Base-by-base conservation (phyloP, 129 eudicot genomes). In the Silybum marianum region DNA sequence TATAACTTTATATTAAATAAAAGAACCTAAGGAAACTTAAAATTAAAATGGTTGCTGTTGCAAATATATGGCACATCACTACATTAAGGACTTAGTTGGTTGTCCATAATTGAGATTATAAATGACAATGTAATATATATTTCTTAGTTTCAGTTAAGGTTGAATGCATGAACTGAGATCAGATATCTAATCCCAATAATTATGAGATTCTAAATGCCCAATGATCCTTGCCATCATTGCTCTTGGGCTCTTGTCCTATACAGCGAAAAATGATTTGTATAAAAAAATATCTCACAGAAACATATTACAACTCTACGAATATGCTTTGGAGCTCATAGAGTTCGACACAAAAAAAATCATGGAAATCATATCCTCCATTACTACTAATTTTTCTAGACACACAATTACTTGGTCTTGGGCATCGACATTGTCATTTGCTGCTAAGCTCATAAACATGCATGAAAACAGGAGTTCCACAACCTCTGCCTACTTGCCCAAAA, bases 161-260 rank as follows among this genome's bases (percentile, higher is more conserved):
- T 32, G 60, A 30, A 13, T 9, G 24, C 14, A 36, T 71, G 69
- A 34, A 19, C 25, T 26, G 69, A 65, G 16, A 21, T 19, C 28
- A 1, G 28, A 32, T 51, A 70, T 46, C 38, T 71, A 54, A 46
- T 32, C 39, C 60, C 9, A 71, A 46, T 51, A 79, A 32, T 21
- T 19, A 18, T 51, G 19, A 28, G 9, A 51, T 79, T 14, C 12
- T 22, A 28, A 79, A 71, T 30, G 38, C 60, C 71, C 38, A 32
- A 68, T 44, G 69, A 23, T 65, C 30, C 69, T 69, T 69, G 69
- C 40, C 69, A 69, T 38, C 73, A 24, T 73, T 69, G 26, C n/a
- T 69, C 24, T 26, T 30, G 44, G 21, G 22, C 32, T 51, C 32
- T 39, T 44, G 1, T 28, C 30, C 30, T 28, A 28, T n/a, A n/a